Base-by-base conservation (phyloP, 2,329 filamentous ascomycete species). In the Fusarium nygamai region DNA sequence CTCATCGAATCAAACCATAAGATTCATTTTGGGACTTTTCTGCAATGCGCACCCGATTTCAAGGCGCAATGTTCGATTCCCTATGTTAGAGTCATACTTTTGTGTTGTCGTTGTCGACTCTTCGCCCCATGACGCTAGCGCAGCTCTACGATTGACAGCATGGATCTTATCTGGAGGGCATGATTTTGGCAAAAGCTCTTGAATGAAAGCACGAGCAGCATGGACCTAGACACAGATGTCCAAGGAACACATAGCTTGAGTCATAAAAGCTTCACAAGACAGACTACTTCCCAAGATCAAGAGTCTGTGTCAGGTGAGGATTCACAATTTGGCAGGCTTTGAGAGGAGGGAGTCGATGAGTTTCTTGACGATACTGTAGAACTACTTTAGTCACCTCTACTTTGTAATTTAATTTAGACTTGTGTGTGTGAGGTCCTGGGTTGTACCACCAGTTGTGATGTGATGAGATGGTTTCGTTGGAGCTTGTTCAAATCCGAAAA, bases 11-110 rank as follows among this genome's bases (percentile, higher is more conserved):
- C 5, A n/a, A 13, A 13, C 7, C 22, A 19, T 0, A 4, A 3
- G 11, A n/a, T 31, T 31, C 4, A 13, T 9, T 6, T 3, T 20
- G 10, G 20, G 19, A 20, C 17, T 38, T 20, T 4, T 38, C 36
- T 14, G 5, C 0, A 8, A 2, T n/a, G 2, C 4, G 8, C 20
- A 8, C 2, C 4, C 3, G 7, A 17, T 0, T 17, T 9, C 8
- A 24, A 19, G 11, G 7, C 22, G 1, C 2, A 14, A 8, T 14
- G 4, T 10, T 33, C 11, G 3, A 24, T 14, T 7, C 22, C 1
- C 4, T 5, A 51, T 34, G 2, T 4, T 11, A 5, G 6, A 20
- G 8, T 3, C 2, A 10, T 50, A 7, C 4, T 10, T 20, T 34
- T 5, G 6, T 4, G 1, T 51, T 7, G 8, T 14, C 4, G 8